Conservation (phyloP, 495 filamentous ascomycete genomes). For the Penicillium goetzii region DNA sequence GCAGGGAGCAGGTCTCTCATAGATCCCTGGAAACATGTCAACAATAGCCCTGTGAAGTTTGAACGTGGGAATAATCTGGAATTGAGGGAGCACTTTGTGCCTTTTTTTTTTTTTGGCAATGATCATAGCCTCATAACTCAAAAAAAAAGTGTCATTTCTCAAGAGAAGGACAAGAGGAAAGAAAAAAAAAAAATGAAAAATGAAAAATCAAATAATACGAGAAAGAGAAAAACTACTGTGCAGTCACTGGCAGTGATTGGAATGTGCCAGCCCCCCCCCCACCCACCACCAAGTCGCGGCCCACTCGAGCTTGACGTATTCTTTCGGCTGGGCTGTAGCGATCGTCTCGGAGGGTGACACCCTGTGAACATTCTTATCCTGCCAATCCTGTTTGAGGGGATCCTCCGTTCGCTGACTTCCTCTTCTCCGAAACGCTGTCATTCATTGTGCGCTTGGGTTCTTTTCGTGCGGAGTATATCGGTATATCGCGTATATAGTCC, state of each 20-base stretch:
- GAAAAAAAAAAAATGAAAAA: not conserved
- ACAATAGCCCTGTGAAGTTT: not conserved
- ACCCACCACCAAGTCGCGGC: constrained; percentile 15
- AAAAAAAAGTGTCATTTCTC: not conserved
- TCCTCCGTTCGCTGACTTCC: constrained; percentile 15
- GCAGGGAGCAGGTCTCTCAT: not conserved
- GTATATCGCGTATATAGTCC: constrained; percentile 17
- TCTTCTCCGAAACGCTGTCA: constrained; percentile 8
- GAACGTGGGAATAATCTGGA: not conserved
- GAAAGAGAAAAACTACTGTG: not conserved
- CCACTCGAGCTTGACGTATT: constrained; percentile 34
- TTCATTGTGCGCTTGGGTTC: constrained; percentile 3
- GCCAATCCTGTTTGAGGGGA: constrained; percentile 7
- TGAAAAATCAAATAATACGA: not conserved
- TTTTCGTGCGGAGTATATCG: not conserved
- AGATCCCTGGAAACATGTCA: not conserved
- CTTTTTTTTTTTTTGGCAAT: not conserved
- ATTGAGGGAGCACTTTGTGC: not conserved
- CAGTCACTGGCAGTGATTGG: not conserved
- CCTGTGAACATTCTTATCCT: constrained; percentile 20
- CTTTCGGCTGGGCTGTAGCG: constrained; percentile 28
- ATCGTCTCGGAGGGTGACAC: constrained; percentile 29
- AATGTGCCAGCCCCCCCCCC: constrained; percentile 9
- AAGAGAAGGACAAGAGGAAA: not conserved
- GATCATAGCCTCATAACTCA: not conserved